Base-by-base conservation (phyloP, 805 yeast genomes). In the Danielia reshetovae region DNA sequence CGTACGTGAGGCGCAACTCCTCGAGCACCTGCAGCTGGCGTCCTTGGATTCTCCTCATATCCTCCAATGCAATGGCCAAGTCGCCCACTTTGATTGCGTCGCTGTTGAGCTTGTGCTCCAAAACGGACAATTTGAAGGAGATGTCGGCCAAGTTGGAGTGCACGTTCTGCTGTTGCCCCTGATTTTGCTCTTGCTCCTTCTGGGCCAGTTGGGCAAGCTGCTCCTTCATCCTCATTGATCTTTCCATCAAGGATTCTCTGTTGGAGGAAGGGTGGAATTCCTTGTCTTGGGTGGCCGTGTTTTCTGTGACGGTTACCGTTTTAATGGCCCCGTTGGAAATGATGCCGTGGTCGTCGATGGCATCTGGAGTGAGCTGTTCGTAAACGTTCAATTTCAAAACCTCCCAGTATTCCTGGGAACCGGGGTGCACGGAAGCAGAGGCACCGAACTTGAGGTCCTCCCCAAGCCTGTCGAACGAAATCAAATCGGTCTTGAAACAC, bases 401-500 rank as follows among this genome's bases (percentile, higher is more conserved):
- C 57, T 85, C 94, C 57, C 77, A 81, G 18, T 72, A 70, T 51
- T 83, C 90, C 24, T 48, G 52, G 22, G 73, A 64, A 25, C 41
- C 50, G 1, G 49, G 40, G 13, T 50, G 49, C 5, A 40, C 38
- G 1, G 51, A 45, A 2, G 81, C 84, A 22, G 80, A 62, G 4
- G 75, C 59, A 38, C 87, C 87, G 30, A 82, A 38, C 30, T 59
- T 66, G 39, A 72, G 65, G 22, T 62, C 58, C 9, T 60, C 45
- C 1, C 52, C 43, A 14, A 43, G 37, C 5, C 54, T 41, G 21
- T 75, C 75, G 13, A 83, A 51, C 23, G 57, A 51, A 24, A 83
- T 61, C 35, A 74, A 57, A 38, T 75, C 72, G 0, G 88, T 79
- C 55, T 78, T 78, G 57, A 83, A 75, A 51, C 88, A 79, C 37